Percentiles rank a stretch among this genome's conserved stretches.
phyloP scores from a whole-genome alignment of 331 rosid species.

The Acacia pycnantha region DNA sequence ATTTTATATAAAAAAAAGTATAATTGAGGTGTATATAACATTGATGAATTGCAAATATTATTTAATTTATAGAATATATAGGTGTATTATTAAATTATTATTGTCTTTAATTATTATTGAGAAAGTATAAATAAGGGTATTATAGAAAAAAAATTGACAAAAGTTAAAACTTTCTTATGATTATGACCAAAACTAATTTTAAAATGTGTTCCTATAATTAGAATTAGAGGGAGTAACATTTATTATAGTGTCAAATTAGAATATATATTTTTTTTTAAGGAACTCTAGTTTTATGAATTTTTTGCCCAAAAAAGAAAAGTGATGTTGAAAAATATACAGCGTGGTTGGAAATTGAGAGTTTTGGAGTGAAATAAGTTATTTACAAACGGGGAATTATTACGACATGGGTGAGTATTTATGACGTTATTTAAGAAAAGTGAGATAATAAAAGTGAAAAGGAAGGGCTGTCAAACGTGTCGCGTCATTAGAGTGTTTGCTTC shows the following conservation, averaged over 20 bases:
- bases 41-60: no score
- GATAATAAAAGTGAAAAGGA: background rate
- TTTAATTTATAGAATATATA: no score
- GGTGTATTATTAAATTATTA: no score
- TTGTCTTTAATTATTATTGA: no score
- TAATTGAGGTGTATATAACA: no score
- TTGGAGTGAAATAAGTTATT: background rate
- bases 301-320: background rate
- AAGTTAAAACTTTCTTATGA: no score
- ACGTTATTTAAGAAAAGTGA: background rate
- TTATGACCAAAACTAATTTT: no score
- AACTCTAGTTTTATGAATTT: background rate
- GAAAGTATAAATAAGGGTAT: no score
- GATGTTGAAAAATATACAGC: background rate
- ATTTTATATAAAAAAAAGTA: no score
- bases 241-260: background rate
- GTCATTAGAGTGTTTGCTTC: background rate
- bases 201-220: no score
- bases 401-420: slow-evolving; percentile 17
- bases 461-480: background rate
- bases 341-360: background rate
- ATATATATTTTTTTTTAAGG: background rate
- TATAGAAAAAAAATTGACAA: no score
- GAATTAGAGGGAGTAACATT: no score
- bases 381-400: slow-evolving; percentile 14